Evolutionary conservation across 352 stramenopile species (phyloP).

Genomic region (Phytophthora hybrid): DNA sequence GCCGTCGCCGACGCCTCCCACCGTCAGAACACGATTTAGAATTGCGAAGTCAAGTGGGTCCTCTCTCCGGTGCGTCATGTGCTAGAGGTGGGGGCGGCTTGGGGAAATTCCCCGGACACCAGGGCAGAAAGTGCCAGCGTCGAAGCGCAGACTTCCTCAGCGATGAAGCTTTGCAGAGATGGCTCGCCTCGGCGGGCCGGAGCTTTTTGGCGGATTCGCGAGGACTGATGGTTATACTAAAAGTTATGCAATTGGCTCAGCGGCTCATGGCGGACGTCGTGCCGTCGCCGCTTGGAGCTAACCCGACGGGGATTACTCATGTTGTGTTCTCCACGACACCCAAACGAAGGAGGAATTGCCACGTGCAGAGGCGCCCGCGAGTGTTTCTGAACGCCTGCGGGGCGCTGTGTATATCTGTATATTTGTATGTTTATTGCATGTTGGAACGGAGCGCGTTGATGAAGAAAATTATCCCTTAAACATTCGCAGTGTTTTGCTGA

Average conservation of each 20-base stretch:
- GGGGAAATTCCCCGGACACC: conserved; percentile 92
- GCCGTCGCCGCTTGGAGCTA: conserved; percentile 79
- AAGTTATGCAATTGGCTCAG: conserved; percentile 94
- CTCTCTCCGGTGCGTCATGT: neutral
- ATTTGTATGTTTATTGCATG: conserved; percentile 6
- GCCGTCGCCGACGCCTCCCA: neutral
- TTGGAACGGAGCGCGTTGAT: conserved; percentile 65
- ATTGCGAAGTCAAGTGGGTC: conserved; percentile 91
- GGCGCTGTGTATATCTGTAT: conserved; percentile 21
- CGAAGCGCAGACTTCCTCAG: conserved; percentile 80
- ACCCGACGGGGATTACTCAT: conserved; percentile 93
- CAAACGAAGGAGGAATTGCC: conserved; percentile 46
- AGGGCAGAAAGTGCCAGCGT: conserved; percentile 90
- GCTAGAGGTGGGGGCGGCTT: conserved; percentile 57
- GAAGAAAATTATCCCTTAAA: conserved; percentile 84
- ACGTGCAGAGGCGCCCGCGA: neutral
- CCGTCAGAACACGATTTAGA: conserved; percentile 92
- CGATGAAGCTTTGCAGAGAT: conserved; percentile 72
- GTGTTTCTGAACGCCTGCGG: conserved; percentile 57
- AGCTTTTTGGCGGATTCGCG: conserved; percentile 58
- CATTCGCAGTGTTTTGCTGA: conserved; percentile 89
- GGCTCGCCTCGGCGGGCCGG: conserved; percentile 33
- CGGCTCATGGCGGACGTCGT: conserved; percentile 67
- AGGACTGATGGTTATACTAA: conserved; percentile 92
- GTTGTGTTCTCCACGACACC: conserved; percentile 93